Percentiles rank a stretch among this genome's conserved stretches.
These are phyloP conservation scores for Zizania palustris DNA, from an alignment of 202 grass and related monocot genomes.

Conservation along the genomic window DNA sequence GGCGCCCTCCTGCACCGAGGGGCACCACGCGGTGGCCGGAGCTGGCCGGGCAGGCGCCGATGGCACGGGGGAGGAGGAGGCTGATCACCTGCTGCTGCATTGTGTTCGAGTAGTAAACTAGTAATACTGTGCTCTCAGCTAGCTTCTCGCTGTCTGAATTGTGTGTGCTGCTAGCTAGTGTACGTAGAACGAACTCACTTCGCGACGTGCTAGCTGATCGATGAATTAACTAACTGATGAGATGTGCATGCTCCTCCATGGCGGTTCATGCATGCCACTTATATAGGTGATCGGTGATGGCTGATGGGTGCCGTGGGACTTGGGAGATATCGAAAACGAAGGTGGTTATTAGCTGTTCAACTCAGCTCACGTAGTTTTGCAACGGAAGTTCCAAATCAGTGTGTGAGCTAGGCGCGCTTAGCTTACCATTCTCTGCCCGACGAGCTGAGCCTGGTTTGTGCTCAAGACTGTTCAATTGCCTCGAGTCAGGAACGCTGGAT, in stretches of 20 bases:
- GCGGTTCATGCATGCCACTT: neutral
- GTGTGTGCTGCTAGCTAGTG: neutral
- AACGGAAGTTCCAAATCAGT: neutral
- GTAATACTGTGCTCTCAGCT: neutral
- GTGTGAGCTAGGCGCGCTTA: neutral
- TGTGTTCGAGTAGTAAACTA: neutral
- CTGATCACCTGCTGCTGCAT: constrained; percentile 2
- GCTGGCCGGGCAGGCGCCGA: neutral
- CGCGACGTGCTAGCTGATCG: neutral
- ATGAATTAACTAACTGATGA: neutral
- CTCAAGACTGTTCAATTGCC: neutral
- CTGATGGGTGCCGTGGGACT: neutral
- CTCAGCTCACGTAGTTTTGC: neutral
- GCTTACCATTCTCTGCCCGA: neutral
- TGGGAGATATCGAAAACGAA: neutral
- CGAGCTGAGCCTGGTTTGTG: neutral
- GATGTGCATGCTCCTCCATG: neutral
- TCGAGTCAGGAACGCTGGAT: neutral
- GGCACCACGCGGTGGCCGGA: neutral
- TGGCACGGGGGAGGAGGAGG: neutral
- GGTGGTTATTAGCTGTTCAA: neutral
- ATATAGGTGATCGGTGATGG: neutral
- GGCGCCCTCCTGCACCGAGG: neutral
- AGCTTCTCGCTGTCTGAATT: neutral
- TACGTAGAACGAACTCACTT: neutral